Evolutionary conservation across 352 stramenopile genomes (phyloP).

Genomic region (Discostella stelligera): DNA sequence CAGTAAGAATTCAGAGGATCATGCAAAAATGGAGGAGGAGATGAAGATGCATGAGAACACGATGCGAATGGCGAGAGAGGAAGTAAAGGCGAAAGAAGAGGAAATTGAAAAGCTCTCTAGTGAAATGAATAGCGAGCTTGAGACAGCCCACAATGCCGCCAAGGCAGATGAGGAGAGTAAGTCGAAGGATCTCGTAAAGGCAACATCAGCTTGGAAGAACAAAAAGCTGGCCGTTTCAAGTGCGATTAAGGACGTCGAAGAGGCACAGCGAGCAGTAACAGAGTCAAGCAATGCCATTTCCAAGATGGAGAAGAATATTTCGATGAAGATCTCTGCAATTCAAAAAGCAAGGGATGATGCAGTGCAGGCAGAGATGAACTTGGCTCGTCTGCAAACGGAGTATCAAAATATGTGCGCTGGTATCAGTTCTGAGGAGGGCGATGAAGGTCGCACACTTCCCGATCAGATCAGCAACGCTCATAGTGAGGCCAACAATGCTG

Average conservation of each 20-base stretch:
- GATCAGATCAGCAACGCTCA: slow-evolving; percentile 84
- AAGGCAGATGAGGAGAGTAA: slow-evolving; percentile 74
- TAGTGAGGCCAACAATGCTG: slow-evolving; percentile 90
- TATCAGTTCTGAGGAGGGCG: slow-evolving; percentile 73
- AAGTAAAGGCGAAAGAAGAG: slow-evolving; percentile 85
- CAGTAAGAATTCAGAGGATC: slow-evolving; percentile 69
- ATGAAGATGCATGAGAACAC: slow-evolving; percentile 85
- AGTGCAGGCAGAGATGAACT: slow-evolving; percentile 75
- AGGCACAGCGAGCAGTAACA: slow-evolving; percentile 49
- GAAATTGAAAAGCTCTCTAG: slow-evolving; percentile 85
- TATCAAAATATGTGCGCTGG: slow-evolving; percentile 87
- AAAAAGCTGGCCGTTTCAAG: slow-evolving; percentile 69
- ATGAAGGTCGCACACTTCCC: slow-evolving; percentile 74
- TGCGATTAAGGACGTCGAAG: slow-evolving; percentile 68
- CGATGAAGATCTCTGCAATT: slow-evolving; percentile 76
- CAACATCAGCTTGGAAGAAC: slow-evolving; percentile 83
- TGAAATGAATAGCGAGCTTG: slow-evolving; percentile 70
- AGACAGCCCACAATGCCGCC: slow-evolving; percentile 54
- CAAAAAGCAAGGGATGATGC: slow-evolving; percentile 79
- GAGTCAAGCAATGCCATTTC: slow-evolving; percentile 82
- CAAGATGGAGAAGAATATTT: slow-evolving; percentile 86
- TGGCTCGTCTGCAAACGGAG: slow-evolving; percentile 67
- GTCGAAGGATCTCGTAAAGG: slow-evolving; percentile 86
- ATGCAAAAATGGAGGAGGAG: slow-evolving; percentile 82
- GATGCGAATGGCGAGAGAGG: slow-evolving; percentile 60